Evolutionary conservation across 371 early-diverging fungal genomes (phyloP).

Genomic region (Rhizopus arrhizus): DNA sequence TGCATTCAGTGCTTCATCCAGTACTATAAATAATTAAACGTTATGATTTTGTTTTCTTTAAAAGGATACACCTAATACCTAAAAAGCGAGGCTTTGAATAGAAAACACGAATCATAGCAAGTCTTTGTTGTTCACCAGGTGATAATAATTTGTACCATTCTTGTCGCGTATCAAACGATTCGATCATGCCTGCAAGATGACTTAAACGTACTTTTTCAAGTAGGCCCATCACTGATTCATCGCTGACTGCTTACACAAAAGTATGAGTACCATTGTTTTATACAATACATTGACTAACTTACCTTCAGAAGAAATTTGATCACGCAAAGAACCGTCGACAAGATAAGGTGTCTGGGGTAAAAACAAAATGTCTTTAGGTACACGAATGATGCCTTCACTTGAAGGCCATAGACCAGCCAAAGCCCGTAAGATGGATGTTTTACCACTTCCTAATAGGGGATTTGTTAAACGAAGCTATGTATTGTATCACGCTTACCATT

Average conservation of each 20-base stretch:
- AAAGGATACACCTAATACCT: slow-evolving; percentile 35
- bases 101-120: slow-evolving; percentile 72
- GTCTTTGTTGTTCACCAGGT: slow-evolving; percentile 78
- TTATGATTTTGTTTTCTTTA: not conserved
- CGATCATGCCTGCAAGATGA: slow-evolving; percentile 49
- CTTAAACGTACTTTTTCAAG: slow-evolving; percentile 55
- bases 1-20: slow-evolving; percentile 79
- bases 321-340: slow-evolving; percentile 68
- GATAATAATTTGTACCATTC: slow-evolving; percentile 73
- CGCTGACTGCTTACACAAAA: slow-evolving; percentile 39
- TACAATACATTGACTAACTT: slow-evolving; percentile 25
- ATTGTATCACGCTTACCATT: slow-evolving; percentile 53
- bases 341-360: slow-evolving; percentile 74
- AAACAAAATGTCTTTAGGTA: slow-evolving; percentile 59
- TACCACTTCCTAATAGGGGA: slow-evolving; percentile 51
- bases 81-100: slow-evolving; percentile 71
- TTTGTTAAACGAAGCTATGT: not conserved
- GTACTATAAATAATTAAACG: slow-evolving; percentile 31
- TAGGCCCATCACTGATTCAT: slow-evolving; percentile 49
- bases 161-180: slow-evolving; percentile 54
- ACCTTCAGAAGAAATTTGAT: slow-evolving; percentile 60
- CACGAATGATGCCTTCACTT: slow-evolving; percentile 42
- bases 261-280: not conserved
- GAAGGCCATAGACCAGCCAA: slow-evolving; percentile 76
- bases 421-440: slow-evolving; percentile 72